Conservation (phyloP, 2,329 filamentous ascomycete species). For the Leptographium radiaticola region DNA sequence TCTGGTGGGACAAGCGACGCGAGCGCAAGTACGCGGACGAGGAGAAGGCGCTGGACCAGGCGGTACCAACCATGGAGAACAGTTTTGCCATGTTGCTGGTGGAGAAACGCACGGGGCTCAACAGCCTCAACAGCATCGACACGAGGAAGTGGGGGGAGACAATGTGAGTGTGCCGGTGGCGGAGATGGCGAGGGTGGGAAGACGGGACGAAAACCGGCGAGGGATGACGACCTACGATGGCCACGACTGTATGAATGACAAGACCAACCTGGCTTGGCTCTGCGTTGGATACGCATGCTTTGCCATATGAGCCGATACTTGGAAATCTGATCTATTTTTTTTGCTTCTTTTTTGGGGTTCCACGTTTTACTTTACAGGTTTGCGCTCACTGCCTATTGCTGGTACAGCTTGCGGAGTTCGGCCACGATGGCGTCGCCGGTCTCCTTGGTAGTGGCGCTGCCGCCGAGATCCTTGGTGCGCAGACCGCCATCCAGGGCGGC, state of each 20-base stretch:
- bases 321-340: not conserved
- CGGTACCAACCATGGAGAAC: constrained; percentile 42
- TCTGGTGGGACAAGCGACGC: constrained; percentile 36
- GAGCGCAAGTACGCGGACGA: constrained; percentile 34
- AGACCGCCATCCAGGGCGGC: constrained; percentile 67
- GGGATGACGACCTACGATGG: too few species aligned
- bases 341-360: not conserved
- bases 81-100: constrained; percentile 44
- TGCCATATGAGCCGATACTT: not conserved
- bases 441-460: constrained; percentile 57
- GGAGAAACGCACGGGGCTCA: constrained; percentile 36
- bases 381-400: constrained; percentile 18
- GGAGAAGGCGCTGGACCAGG: constrained; percentile 37
- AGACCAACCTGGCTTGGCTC: not conserved
- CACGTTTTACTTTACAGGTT: not conserved
- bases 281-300: not conserved
- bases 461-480: constrained; percentile 75
- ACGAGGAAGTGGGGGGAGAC: constrained; percentile 8
- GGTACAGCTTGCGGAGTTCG: constrained; percentile 59
- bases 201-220: not conserved
- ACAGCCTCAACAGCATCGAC: constrained; percentile 16
- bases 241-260: not conserved
- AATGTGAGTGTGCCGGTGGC: not conserved
- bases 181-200: not conserved
- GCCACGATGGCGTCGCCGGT: constrained; percentile 67